These are phyloP conservation scores for Vanilla planifolia DNA, from an alignment of 106 monocot species.

Conservation along the genomic window DNA sequence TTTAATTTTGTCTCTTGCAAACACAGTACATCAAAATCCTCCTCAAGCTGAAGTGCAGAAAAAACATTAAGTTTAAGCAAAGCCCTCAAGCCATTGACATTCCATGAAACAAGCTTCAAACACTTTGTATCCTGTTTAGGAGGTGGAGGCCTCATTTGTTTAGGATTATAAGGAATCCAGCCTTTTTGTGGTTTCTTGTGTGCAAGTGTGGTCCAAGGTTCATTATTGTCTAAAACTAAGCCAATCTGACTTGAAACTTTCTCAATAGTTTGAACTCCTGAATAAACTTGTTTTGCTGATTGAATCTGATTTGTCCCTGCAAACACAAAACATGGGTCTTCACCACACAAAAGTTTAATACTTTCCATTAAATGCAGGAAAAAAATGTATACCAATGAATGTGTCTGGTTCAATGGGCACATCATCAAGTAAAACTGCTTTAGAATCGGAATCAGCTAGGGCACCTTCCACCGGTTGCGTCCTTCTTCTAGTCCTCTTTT, in stretches of 20 bases:
- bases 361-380: not conserved
- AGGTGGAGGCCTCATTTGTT: constrained; percentile 61
- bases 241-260: constrained; percentile 6
- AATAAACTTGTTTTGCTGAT: constrained; percentile 7
- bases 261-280: constrained; percentile 5
- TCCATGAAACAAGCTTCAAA: constrained; percentile 91
- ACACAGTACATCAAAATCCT: constrained; percentile 91
- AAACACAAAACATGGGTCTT: constrained; percentile 1
- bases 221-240: constrained; percentile 13
- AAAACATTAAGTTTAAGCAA: constrained; percentile 63
- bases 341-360: not conserved
- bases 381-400: constrained; percentile 25
- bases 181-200: constrained; percentile 85
- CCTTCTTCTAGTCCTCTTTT: constrained; percentile 40
- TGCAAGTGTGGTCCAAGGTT: constrained; percentile 83
- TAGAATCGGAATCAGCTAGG: constrained; percentile 11
- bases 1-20: constrained; percentile 98
- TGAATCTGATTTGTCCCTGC: constrained; percentile 16
- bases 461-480: constrained; percentile 2
- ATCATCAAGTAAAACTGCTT: constrained; percentile 20
- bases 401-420: constrained; percentile 9
- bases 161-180: constrained; percentile 88
- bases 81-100: constrained; percentile 94
- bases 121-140: constrained; percentile 36
- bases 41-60: constrained; percentile 54